Evolutionary conservation across 1,139 yeast genomes (phyloP).

Genomic region (Meyerozyma sp.): DNA sequence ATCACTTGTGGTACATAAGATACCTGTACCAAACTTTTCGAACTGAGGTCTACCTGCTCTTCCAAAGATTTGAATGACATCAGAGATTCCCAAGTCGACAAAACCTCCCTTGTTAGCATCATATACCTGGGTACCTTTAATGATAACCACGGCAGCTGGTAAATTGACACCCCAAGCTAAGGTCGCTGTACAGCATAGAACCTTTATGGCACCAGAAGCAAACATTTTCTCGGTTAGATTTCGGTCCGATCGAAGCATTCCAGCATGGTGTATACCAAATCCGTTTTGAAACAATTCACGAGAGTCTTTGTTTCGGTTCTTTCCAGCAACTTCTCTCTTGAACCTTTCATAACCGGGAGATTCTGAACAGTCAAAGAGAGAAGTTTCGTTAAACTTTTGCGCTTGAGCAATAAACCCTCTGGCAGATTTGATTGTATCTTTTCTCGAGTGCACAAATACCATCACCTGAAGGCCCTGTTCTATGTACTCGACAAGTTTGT

Average conservation of each 20-base stretch:
- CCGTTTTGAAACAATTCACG: slow-evolving; percentile 78
- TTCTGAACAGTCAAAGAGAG: slow-evolving; percentile 58
- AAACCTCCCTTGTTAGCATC: slow-evolving; percentile 94
- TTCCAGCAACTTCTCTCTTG: slow-evolving; percentile 58
- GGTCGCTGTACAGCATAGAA: slow-evolving; percentile 93
- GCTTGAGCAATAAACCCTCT: slow-evolving; percentile 69
- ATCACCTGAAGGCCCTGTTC: slow-evolving; percentile 80
- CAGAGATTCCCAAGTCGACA: slow-evolving; percentile 89
- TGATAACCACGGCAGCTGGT: slow-evolving; percentile 96
- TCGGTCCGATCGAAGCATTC: slow-evolving; percentile 89
- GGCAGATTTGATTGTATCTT: slow-evolving; percentile 85
- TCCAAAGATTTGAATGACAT: slow-evolving; percentile 96
- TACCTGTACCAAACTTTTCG: slow-evolving; percentile 89
- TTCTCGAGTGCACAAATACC: slow-evolving; percentile 95
- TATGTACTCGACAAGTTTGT: slow-evolving; percentile 65
- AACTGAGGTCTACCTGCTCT: slow-evolving; percentile 99
- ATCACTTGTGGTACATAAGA: slow-evolving; percentile 79
- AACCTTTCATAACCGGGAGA: slow-evolving; percentile 41
- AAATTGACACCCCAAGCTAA: slow-evolving; percentile 99
- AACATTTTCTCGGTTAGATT: slow-evolving; percentile 88
- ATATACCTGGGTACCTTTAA: slow-evolving; percentile 94
- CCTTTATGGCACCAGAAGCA: slow-evolving; percentile 78
- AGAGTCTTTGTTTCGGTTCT: slow-evolving; percentile 73
- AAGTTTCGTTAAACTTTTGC: slow-evolving; percentile 48
- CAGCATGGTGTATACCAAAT: slow-evolving; percentile 96